Conservation (phyloP, 306 rosid species). For the Pterocarpus santalinus region DNA sequence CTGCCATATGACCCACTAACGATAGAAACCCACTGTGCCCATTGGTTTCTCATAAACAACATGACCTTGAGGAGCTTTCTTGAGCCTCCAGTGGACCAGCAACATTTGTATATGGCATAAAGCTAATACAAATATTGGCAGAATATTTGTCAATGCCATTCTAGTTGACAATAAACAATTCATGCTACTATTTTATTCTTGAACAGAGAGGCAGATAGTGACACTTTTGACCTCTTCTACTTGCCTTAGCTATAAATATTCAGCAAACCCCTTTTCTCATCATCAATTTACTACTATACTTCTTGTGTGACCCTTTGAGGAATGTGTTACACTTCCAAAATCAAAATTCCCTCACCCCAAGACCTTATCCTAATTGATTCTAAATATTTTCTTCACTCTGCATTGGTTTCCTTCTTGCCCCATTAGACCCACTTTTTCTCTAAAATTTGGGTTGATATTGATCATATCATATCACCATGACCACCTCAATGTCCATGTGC, state of each 20-base stretch:
- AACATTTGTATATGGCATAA: slow-evolving; percentile 45
- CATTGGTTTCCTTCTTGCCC: not conserved
- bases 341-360: not conserved
- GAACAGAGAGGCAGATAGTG: slow-evolving; percentile 38
- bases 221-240: slow-evolving; percentile 43
- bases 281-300: slow-evolving; percentile 30
- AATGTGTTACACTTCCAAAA: not conserved
- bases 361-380: not conserved
- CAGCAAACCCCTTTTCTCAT: not conserved
- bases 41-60: slow-evolving; percentile 47
- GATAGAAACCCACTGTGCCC: slow-evolving; percentile 32
- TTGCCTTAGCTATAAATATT: slow-evolving; percentile 47
- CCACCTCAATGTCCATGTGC: slow-evolving; percentile 55
- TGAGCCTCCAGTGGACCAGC: slow-evolving; percentile 46
- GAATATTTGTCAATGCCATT: slow-evolving; percentile 51
- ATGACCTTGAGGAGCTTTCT: slow-evolving; percentile 40
- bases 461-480: slow-evolving; percentile 39
- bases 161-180: slow-evolving; percentile 50
- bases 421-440: not conserved
- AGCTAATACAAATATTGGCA: slow-evolving; percentile 35
- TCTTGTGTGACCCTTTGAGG: slow-evolving; percentile 15
- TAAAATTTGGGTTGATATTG: not conserved
- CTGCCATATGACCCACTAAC: slow-evolving; percentile 42
- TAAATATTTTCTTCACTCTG: not conserved
- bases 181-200: slow-evolving; percentile 18